Evolutionary conservation across 441 rosid genomes (phyloP).

Genomic region (Lepidium campestre): DNA sequence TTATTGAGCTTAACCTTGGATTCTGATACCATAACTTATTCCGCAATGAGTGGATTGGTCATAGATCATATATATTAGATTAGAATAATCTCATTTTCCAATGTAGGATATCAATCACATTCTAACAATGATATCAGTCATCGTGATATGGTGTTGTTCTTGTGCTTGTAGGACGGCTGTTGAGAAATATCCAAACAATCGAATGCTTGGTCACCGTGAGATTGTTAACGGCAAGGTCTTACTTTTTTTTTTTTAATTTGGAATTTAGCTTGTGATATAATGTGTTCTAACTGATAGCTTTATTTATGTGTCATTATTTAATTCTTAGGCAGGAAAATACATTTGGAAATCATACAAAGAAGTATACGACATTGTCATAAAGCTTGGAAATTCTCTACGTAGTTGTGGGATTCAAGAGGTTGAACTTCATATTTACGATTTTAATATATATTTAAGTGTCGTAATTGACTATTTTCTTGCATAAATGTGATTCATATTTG

Average conservation of each 20-base stretch:
- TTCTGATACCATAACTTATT: no score
- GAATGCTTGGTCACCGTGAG: constrained; percentile 80
- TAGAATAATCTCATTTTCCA: no score
- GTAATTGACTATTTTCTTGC: background rate
- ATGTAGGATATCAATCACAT: no score
- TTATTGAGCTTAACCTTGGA: no score
- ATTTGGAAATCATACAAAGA: constrained; percentile 77
- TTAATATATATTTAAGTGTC: background rate
- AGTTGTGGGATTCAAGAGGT: constrained; percentile 77
- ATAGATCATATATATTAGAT: no score
- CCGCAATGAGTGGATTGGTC: no score
- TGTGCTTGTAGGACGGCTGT: constrained; percentile 51
- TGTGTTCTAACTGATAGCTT: background rate
- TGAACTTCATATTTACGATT: background rate
- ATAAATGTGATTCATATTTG: background rate
- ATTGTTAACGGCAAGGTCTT: constrained; percentile 65
- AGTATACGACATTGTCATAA: constrained; percentile 70
- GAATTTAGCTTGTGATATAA: background rate
- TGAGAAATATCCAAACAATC: constrained; percentile 67
- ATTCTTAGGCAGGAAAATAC: constrained; percentile 66
- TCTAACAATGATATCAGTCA: no score
- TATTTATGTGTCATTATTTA: background rate
- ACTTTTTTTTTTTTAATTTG: background rate
- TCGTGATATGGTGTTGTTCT: no score
- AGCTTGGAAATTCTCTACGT: constrained; percentile 79